These are phyloP conservation scores for Clarireedia sp. DNA, from an alignment of 2,329 filamentous ascomycete species.

Conservation along the genomic window DNA sequence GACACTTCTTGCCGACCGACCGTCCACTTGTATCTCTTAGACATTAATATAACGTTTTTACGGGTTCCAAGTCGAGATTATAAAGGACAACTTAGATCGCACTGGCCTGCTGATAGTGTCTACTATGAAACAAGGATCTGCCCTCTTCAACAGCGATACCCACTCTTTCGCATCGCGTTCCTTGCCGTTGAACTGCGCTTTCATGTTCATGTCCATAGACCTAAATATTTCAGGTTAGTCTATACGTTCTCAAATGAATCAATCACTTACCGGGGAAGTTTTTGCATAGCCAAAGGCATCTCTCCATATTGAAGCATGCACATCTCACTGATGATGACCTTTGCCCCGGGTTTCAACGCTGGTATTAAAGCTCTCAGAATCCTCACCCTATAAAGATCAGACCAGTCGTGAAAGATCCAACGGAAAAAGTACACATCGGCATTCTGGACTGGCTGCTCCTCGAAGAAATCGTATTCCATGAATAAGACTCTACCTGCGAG, in stretches of 20 bases:
- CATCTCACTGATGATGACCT: neutral
- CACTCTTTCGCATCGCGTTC: neutral
- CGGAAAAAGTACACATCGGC: neutral
- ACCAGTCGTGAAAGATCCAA: neutral
- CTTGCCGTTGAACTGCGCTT: neutral
- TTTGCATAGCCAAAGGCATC: neutral
- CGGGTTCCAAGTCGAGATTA: neutral
- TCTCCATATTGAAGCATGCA: neutral
- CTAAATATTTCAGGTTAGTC: neutral
- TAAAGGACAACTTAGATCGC: neutral
- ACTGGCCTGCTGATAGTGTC: neutral
- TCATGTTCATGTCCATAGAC: neutral
- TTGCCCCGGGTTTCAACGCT: neutral
- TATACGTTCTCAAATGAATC: fast-evolving
- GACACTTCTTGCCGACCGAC: too few species aligned
- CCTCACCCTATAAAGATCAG: neutral
- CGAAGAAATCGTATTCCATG: neutral
- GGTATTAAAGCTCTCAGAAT: neutral
- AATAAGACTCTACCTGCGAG: neutral
- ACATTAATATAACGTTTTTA: too few species aligned
- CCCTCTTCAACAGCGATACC: neutral
- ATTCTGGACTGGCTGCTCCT: neutral
- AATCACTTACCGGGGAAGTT: neutral
- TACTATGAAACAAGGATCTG: neutral
- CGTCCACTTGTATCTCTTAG: too few species aligned